phyloP scores from a whole-genome alignment of 345 rosid genomes.

The Leavenworthia alabamica region DNA sequence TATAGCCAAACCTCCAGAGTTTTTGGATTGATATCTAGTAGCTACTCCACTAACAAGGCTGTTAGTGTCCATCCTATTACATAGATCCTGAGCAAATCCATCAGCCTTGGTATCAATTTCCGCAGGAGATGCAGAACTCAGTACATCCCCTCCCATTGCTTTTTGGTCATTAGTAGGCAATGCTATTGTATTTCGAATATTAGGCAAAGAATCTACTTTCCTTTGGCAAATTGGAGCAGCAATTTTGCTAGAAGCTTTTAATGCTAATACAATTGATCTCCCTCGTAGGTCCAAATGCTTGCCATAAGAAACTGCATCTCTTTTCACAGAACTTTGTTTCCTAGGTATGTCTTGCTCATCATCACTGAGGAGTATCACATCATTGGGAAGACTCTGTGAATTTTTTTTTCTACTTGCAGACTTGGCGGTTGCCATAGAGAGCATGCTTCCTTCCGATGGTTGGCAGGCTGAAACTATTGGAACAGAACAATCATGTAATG shows the following conservation, averaged over 20 bases:
- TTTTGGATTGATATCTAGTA: conserved; percentile 40
- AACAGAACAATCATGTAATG: conserved; percentile 25
- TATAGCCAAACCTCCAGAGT: conserved; percentile 33
- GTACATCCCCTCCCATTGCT: conserved; percentile 25
- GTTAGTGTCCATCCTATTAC: conserved; percentile 19
- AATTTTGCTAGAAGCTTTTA: conserved; percentile 14
- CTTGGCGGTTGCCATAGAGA: conserved; percentile 23
- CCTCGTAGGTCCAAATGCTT: conserved; percentile 17
- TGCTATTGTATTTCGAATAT: conserved; percentile 23
- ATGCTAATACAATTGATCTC: conserved; percentile 27
- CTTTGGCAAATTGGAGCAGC: conserved; percentile 22
- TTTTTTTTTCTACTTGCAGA: conserved; percentile 33
- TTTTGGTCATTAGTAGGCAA: conserved; percentile 37
- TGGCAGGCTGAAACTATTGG: conserved; percentile 31
- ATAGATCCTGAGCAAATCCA: conserved; percentile 32
- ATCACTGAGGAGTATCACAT: conserved; percentile 78
- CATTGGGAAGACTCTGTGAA: conserved; percentile 30
- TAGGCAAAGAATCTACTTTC: conserved; percentile 32
- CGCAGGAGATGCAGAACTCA: conserved; percentile 21
- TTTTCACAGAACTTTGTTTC: conserved; percentile 37
- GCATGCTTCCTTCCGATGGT: conserved; percentile 36
- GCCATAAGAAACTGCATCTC: conserved; percentile 10
- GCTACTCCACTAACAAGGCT: conserved; percentile 27
- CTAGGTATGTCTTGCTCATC: conserved; percentile 51
- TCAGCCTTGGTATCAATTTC: conserved; percentile 34